Percentiles rank a stretch among this genome's conserved stretches.
Conservation (phyloP, 352 stramenopile genomes). For the Phytophthora hibernalis region DNA sequence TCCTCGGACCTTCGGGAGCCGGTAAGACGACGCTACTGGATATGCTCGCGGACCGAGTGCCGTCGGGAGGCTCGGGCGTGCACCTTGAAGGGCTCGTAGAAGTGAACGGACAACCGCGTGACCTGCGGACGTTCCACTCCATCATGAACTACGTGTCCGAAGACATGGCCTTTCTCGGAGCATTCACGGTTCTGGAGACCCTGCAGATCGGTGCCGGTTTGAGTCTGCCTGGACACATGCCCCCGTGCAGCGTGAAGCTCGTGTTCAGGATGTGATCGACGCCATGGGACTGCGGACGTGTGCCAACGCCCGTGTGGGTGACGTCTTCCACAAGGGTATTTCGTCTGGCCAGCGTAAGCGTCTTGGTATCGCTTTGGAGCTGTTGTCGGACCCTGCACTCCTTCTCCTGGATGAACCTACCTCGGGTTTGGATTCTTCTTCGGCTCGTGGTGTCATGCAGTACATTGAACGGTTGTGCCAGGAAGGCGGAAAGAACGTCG, state of each 20-base stretch:
- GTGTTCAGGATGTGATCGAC: conserved; percentile 75
- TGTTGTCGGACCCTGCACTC: conserved; percentile 94
- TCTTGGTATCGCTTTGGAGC: conserved; percentile 94
- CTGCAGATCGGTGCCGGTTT: conserved; percentile 73
- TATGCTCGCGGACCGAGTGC: conserved; percentile 65
- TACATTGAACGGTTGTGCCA: conserved; percentile 62
- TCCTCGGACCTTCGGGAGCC: conserved; percentile 72
- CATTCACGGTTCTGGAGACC: conserved; percentile 79
- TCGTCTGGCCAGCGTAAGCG: conserved; percentile 92
- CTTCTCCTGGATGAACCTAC: conserved; percentile 97
- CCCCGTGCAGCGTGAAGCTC: conserved; percentile 55
- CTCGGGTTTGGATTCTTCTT: conserved; percentile 90
- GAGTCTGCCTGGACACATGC: conserved; percentile 58
- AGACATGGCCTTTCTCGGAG: conserved; percentile 70
- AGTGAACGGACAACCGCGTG: conserved; percentile 63
- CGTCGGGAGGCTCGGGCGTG: conserved; percentile 34
- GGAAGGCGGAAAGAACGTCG: conserved; percentile 75
- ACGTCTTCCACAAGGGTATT: conserved; percentile 90
- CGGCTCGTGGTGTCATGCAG: conserved; percentile 91
- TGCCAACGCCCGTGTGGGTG: conserved; percentile 74
- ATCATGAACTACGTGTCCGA: conserved; percentile 80
- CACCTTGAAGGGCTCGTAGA: conserved; percentile 60
- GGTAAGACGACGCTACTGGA: conserved; percentile 79
- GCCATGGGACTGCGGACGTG: conserved; percentile 76
- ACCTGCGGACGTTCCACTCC: conserved; percentile 54